phyloP scores from a whole-genome alignment of 2,329 filamentous ascomycete species.

The Biscogniauxia sp. region DNA sequence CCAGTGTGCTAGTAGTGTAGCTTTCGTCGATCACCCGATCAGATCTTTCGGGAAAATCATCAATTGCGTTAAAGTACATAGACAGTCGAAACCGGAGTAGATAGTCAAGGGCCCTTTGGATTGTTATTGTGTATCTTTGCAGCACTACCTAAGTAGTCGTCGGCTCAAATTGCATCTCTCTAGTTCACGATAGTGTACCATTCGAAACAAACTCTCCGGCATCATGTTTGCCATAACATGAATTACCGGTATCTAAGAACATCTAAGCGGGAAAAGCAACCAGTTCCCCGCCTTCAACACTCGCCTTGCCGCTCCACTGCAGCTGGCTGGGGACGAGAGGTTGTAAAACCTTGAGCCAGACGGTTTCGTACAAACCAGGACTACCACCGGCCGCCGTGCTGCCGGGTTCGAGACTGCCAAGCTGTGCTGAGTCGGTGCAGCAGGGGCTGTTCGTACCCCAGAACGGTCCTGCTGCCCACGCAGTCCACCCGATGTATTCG shows the following conservation, averaged over 20 bases:
- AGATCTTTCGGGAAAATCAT: background rate
- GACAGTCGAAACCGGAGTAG: background rate
- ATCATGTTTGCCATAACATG: too few relatives aligned
- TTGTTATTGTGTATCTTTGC: too few relatives aligned
- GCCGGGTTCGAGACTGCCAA: constrained; percentile 46
- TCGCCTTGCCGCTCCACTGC: constrained; percentile 37
- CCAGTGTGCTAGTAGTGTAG: background rate
- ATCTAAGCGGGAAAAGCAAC: constrained; percentile 15
- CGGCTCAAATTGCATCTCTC: background rate
- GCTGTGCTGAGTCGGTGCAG: constrained; percentile 40
- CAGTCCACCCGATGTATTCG: constrained; percentile 50
- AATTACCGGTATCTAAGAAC: background rate
- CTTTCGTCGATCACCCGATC: background rate
- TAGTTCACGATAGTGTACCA: background rate
- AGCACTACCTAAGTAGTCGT: background rate
- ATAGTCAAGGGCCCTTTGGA: too few relatives aligned
- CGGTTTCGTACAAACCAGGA: constrained; percentile 43
- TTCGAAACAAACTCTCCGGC: background rate
- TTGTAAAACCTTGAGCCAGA: constrained; percentile 44
- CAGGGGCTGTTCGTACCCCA: constrained; percentile 44
- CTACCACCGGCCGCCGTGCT: constrained; percentile 42
- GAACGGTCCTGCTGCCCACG: constrained; percentile 49
- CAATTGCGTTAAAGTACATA: background rate
- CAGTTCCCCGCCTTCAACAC: constrained; percentile 23
- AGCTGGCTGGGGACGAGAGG: constrained; percentile 41